Evolutionary conservation across 345 rosid species (phyloP).

Genomic region (Conringia planisiliqua): DNA sequence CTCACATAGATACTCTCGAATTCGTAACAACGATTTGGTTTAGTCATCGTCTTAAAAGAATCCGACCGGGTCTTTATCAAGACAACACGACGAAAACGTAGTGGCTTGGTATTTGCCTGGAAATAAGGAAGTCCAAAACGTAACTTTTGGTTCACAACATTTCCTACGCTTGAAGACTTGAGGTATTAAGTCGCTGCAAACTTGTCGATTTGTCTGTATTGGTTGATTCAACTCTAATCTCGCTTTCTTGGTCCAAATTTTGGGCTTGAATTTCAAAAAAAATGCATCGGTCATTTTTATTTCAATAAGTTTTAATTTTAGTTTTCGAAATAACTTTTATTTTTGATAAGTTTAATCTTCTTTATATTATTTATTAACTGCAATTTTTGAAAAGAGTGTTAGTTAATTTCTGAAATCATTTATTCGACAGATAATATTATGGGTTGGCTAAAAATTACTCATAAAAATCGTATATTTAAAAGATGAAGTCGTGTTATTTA

Average conservation of each 20-base stretch:
- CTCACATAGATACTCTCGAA: not conserved
- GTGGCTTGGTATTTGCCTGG: not conserved
- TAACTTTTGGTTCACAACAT: not conserved
- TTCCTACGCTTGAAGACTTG: slow-evolving; percentile 1
- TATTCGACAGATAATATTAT: not conserved
- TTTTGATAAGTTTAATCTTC: not conserved
- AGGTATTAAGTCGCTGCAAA: not conserved
- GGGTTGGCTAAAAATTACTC: not conserved
- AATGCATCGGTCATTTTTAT: not conserved
- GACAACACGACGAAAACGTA: not conserved
- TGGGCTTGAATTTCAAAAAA: not conserved
- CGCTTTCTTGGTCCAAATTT: slow-evolving; percentile 9
- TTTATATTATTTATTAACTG: not conserved
- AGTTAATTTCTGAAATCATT: not conserved
- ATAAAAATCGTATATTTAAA: not conserved
- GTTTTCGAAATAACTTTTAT: not conserved
- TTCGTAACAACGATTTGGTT: not conserved
- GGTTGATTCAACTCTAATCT: not conserved
- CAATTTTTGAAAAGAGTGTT: too few relatives aligned
- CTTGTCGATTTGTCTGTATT: not conserved
- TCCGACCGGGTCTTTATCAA: not conserved
- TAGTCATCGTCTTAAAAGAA: not conserved
- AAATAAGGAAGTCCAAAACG: not conserved
- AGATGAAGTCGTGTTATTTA: not conserved
- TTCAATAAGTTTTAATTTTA: not conserved